Evolutionary conservation across 345 rosid genomes (phyloP).

Genomic region (Eucalyptus cloeziana): DNA sequence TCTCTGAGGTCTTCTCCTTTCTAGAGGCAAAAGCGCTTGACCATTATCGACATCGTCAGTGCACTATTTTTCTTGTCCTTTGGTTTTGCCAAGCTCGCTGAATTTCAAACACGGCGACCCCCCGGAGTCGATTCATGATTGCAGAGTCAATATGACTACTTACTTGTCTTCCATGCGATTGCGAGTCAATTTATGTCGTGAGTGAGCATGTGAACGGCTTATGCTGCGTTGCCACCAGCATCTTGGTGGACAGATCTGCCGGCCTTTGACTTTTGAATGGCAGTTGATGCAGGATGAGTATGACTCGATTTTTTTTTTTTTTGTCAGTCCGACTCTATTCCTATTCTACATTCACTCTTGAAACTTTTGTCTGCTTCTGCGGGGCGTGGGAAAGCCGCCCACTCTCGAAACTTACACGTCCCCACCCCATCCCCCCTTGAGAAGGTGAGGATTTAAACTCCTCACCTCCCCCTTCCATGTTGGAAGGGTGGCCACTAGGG

Average conservation of each 20-base stretch:
- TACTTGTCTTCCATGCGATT: not conserved
- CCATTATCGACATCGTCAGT: rapidly evolving
- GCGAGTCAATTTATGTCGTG: not conserved
- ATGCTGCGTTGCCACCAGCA: rapidly evolving
- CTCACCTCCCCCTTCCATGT: no score
- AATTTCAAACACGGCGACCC: not conserved
- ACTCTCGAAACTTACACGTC: no score
- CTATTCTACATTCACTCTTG: no score
- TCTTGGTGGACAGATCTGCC: rapidly evolving
- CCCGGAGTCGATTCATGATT: not conserved
- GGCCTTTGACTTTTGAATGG: rapidly evolving
- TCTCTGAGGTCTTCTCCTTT: not conserved
- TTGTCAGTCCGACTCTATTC: no score
- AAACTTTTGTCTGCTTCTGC: no score
- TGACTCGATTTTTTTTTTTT: no score
- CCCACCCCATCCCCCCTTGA: no score
- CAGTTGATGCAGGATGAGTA: rapidly evolving
- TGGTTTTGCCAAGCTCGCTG: not conserved
- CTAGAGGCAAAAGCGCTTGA: not conserved
- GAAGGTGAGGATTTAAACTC: no score
- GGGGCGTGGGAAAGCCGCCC: no score
- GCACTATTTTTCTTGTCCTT: not conserved
- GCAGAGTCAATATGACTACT: rapidly evolving
- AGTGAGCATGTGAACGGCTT: rapidly evolving
- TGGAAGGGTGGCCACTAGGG: no score